Conservation (phyloP, 257 asterid species). For the Solanum etuberosum region DNA sequence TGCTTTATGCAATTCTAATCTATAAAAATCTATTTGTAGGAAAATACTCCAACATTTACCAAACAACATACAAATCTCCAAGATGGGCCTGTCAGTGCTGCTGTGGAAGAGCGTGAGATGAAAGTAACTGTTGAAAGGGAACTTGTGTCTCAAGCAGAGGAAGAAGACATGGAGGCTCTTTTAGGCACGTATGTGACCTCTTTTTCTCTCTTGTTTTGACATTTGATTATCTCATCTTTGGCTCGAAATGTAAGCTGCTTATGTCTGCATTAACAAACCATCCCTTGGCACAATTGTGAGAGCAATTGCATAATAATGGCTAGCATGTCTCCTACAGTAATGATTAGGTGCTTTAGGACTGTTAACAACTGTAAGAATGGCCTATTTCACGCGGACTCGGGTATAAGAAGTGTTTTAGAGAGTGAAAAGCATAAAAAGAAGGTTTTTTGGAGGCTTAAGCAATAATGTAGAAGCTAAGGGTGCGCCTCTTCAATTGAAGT, state of each 20-base stretch:
- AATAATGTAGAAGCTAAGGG: not conserved
- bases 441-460: not conserved
- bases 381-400: not conserved
- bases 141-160: slow-evolving; percentile 96
- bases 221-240: not conserved
- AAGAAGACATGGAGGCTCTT: slow-evolving; percentile 99
- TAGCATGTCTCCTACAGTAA: not conserved
- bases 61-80: slow-evolving; percentile 43
- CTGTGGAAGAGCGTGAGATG: slow-evolving; percentile 48
- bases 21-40: slow-evolving; percentile 33
- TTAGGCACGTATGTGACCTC: slow-evolving; percentile 79
- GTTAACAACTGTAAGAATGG: not conserved
- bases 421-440: not conserved
- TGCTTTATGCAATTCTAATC: not conserved
- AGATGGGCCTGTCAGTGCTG: slow-evolving; percentile 36
- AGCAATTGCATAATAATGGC: not conserved
- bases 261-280: not conserved
- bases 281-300: not conserved
- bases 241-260: not conserved
- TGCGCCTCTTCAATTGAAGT: not conserved
- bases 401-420: not conserved
- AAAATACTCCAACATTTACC: slow-evolving; percentile 52
- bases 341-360: not conserved
- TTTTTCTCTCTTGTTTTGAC: not conserved
- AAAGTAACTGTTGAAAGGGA: slow-evolving; percentile 92